Base-by-base conservation (phyloP, 139 green algal genomes). In the Coccomyxa sp. region DNA sequence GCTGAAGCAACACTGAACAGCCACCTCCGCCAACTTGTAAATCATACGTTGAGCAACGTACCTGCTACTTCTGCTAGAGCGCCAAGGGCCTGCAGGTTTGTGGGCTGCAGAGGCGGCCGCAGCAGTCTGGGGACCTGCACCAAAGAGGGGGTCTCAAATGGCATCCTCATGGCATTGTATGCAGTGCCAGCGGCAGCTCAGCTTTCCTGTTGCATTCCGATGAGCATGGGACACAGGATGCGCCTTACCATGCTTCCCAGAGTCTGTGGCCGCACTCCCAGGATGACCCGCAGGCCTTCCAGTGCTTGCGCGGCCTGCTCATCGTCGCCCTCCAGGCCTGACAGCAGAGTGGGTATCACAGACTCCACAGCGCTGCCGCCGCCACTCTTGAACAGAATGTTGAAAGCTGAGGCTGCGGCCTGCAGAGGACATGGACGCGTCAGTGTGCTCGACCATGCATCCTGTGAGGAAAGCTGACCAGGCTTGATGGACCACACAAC, bases 361-460 rank as follows among this genome's bases (percentile, higher is more conserved):
- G 82, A 82, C 75, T 97, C 95, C 40, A 97, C 91, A 36, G 94
- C 89, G 35, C 80, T 70, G 70, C 81, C 79, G 14, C 79, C 81
- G 44, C 90, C 90, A 64, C 87, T 87, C 64, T 88, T 90, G 90
- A 99, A 98, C 64, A 99, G 88, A 31, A 95, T 90, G 78, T 82
- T 88, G 78, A 98, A 97, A 0, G 95, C 95, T 2, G 86, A 90
- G 70, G 90, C 94, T 0, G 95, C 95, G 1, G 95, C 94, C 84
- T 94, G 89, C 24, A 44, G 70, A 34, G 70, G 27, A 36, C 64
- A 71, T 71, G n/a, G n/a, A n/a, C n/a, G n/a, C n/a, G n/a, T n/a
- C n/a, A n/a, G n/a, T n/a, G n/a, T n/a, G n/a, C n/a, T n/a, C n/a
- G n/a, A n/a, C n/a, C n/a, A n/a, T n/a, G n/a, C n/a, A n/a, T n/a